Conservation (phyloP, 306 rosid species). For the Vigna radiata region DNA sequence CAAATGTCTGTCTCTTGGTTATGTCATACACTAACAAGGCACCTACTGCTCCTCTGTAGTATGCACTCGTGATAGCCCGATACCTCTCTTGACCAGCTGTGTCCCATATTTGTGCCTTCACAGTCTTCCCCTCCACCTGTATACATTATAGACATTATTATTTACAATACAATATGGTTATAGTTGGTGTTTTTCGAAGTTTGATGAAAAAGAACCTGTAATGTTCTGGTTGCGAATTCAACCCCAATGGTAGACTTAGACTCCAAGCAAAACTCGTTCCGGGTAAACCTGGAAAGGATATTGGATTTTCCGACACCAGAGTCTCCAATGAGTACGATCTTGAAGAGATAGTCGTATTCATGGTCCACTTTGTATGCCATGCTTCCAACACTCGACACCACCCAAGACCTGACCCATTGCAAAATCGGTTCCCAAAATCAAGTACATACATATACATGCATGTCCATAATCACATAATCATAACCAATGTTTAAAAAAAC, state of each 20-base stretch:
- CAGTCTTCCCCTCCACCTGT: constrained; percentile 83
- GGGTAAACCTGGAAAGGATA: constrained; percentile 78
- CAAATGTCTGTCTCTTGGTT: constrained; percentile 79
- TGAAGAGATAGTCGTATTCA: constrained; percentile 80
- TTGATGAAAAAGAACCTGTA: constrained; percentile 53
- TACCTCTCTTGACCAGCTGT: constrained; percentile 90
- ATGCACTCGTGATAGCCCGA: constrained; percentile 81
- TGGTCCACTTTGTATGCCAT: constrained; percentile 83
- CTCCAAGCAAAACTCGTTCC: constrained; percentile 80
- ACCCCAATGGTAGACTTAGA: constrained; percentile 90
- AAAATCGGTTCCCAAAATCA: neutral
- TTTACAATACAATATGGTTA: neutral
- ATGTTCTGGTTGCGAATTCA: constrained; percentile 84
- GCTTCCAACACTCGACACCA: constrained; percentile 53
- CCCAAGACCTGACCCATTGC: constrained; percentile 48
- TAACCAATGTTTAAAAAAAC: neutral
- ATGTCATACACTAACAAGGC: constrained; percentile 78
- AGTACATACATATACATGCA: neutral
- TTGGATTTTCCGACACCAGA: constrained; percentile 92
- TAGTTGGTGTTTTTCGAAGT: neutral
- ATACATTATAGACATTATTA: too few species aligned
- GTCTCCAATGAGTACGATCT: constrained; percentile 82
- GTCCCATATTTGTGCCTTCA: constrained; percentile 91
- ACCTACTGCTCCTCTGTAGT: constrained; percentile 87
- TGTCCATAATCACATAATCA: neutral